Evolutionary conservation across 345 rosid species (phyloP).

Genomic region (Hypericum perforatum): DNA sequence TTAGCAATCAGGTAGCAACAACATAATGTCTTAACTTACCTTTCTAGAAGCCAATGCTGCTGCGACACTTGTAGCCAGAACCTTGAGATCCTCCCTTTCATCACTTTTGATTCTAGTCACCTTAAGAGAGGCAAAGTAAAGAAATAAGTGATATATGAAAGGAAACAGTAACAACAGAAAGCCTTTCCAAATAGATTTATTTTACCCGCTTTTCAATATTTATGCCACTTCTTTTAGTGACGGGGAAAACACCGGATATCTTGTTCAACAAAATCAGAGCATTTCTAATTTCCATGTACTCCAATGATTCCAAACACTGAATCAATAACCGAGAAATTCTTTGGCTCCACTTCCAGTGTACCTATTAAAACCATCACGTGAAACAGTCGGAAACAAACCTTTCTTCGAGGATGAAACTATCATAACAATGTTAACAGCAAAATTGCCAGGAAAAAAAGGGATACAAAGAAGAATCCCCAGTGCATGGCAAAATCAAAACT

Average conservation of each 20-base stretch:
- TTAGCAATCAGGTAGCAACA: no score
- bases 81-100: constrained; percentile 99
- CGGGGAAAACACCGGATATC: constrained; percentile 92
- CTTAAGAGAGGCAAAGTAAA: constrained; percentile 26
- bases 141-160: constrained; percentile 7
- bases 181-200: constrained; percentile 3
- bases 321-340: constrained; percentile 84
- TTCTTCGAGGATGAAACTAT: no score
- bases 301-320: constrained; percentile 92
- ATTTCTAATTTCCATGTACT: constrained; percentile 98
- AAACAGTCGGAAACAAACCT: not conserved
- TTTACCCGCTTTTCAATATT: constrained; percentile 96
- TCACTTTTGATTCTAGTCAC: constrained; percentile 88
- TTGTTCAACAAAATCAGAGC: constrained; percentile 89
- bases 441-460: no score
- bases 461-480: no score
- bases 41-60: constrained; percentile 97
- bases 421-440: no score
- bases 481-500: no score
- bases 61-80: constrained; percentile 95
- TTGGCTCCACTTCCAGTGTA: constrained; percentile 99
- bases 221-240: constrained; percentile 92
- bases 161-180: constrained; percentile 9
- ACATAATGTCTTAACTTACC: constrained; percentile 34
- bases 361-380: constrained; percentile 41